Base-by-base conservation (phyloP, 1,284 basidiomycete genomes). In the Crepidotus sp. region DNA sequence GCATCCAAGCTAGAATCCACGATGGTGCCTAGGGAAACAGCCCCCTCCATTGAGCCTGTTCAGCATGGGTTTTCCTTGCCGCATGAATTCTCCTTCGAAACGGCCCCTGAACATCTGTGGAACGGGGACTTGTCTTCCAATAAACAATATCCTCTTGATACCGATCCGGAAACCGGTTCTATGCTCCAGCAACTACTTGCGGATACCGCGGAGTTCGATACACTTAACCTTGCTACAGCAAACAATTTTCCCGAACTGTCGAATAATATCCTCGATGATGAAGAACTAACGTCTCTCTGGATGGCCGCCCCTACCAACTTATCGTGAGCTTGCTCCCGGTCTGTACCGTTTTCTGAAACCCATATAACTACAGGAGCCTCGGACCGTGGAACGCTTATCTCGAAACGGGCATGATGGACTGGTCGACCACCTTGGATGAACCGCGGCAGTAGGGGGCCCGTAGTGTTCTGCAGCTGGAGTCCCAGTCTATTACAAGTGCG, bases 381-480 rank as follows among this genome's bases (percentile, higher is more conserved):
- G 13, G 26, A 11, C n/a, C 34, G 11, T 48, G 46, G 46, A 36
- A 43, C 18, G 30, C 15, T 7, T 47, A 42, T 30, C 30, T 31
- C 14, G 30, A 31, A 31, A 31, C 14, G 14, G 30, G 14, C 4
- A 24, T 46, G 11, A 26, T 22, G 24, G 40, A 41, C 14, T 31
- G 5, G n/a, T 5, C 30, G 14, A 7, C 7, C 30, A 14, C 4
- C 14, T 15, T 9, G 30, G 27, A 13, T n/a, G 14, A n/a, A 31
- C 14, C 30, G 14, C 29, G n/a, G n/a, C n/a, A n/a, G n/a, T n/a
- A n/a, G n/a, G n/a, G n/a, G n/a, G n/a, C n/a, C n/a, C n/a, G n/a
- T n/a, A 22, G 21, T 22, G 21, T 22, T 22, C 21, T 6, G 21
- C 21, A 14, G n/a, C n/a, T n/a, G n/a, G n/a, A n/a, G n/a, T n/a